Evolutionary conservation across 148 eudicot genomes (phyloP).

Genomic region (Fagopyrum homotropicum): DNA sequence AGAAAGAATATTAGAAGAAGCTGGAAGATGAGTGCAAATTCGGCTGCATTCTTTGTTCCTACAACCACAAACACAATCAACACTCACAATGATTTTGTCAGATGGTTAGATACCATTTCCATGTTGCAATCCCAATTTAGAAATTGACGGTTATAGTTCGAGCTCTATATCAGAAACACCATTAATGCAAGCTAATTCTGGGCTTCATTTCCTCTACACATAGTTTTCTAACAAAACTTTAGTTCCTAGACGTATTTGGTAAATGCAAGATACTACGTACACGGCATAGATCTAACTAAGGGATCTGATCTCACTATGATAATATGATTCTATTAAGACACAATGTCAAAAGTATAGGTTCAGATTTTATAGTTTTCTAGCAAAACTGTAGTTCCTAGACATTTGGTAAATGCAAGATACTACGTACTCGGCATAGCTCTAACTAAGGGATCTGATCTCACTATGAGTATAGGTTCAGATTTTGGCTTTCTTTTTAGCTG

Average conservation of each 20-base stretch:
- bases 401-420: neutral
- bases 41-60: constrained; percentile 1
- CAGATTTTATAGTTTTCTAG: neutral
- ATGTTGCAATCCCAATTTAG: neutral
- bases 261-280: neutral
- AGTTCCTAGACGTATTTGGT: neutral
- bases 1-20: neutral
- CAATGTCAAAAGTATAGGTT: too few species aligned
- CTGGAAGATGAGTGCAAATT: neutral
- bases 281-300: neutral
- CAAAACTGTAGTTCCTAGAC: neutral
- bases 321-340: too few species aligned
- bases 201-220: neutral
- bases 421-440: neutral
- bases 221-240: neutral
- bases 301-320: too few species aligned
- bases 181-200: neutral
- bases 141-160: neutral
- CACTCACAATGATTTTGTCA: constrained; percentile 6
- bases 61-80: constrained; percentile 11
- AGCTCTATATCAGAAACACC: neutral
- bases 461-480: neutral
- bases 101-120: neutral
- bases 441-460: neutral
- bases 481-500: neutral